These are phyloP conservation scores for Alloascoidea hylecoeti DNA, from an alignment of 805 yeast species.

Conservation along the genomic window DNA sequence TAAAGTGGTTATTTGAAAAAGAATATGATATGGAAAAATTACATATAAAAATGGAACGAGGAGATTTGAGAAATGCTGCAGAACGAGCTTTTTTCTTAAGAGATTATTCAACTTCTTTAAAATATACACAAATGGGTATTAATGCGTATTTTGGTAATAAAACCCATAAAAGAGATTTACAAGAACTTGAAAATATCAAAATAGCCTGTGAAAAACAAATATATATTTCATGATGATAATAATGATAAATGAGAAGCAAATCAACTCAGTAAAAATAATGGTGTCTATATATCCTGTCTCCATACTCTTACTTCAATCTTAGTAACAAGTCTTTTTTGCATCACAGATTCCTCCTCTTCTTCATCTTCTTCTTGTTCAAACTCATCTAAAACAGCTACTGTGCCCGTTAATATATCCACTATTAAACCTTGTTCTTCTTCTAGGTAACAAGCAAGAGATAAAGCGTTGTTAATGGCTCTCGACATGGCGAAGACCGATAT, in stretches of 20 bases:
- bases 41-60: slow-evolving; percentile 38
- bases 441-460: slow-evolving; percentile 50
- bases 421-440: slow-evolving; percentile 31
- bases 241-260: slow-evolving; percentile 2
- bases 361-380: slow-evolving; percentile 18
- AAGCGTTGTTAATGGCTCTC: slow-evolving; percentile 43
- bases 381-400: slow-evolving; percentile 64
- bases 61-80: slow-evolving; percentile 38
- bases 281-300: neutral
- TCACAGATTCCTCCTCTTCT: slow-evolving; percentile 15
- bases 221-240: slow-evolving; percentile 3
- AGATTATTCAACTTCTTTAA: slow-evolving; percentile 36
- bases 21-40: slow-evolving; percentile 15
- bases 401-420: slow-evolving; percentile 50
- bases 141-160: slow-evolving; percentile 21
- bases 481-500: slow-evolving; percentile 69
- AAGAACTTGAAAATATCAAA: slow-evolving; percentile 33
- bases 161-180: slow-evolving; percentile 32
- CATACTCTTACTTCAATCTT: slow-evolving; percentile 28
- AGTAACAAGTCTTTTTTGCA: slow-evolving; percentile 23
- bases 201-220: slow-evolving; percentile 21
- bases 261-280: neutral
- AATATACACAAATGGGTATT: slow-evolving; percentile 23
- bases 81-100: slow-evolving; percentile 48
- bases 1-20: slow-evolving; percentile 23